Percentiles rank a stretch among this genome's conserved stretches.
Conservation (phyloP, 768 basidiomycete genomes). For the Rhodotorula toruloides region DNA sequence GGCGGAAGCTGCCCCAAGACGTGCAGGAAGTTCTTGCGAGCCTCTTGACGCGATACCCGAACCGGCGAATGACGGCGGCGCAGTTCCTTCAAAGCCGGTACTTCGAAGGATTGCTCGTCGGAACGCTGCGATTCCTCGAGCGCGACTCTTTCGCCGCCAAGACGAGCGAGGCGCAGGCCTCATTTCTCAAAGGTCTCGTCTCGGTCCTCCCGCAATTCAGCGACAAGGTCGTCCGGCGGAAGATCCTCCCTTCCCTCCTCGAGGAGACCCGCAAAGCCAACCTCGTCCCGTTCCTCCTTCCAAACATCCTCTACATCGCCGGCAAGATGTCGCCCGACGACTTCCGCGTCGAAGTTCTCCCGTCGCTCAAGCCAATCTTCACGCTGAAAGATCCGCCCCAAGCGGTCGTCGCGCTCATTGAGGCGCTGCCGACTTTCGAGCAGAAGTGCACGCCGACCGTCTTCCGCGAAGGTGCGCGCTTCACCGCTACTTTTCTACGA, state of each 20-base stretch:
- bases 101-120: slow-evolving; percentile 92
- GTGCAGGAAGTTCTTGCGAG: slow-evolving; percentile 70
- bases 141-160: slow-evolving; percentile 92
- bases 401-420: slow-evolving; percentile 88
- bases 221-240: slow-evolving; percentile 75
- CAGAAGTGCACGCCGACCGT: slow-evolving; percentile 78
- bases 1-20: slow-evolving; percentile 60
- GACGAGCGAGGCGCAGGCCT: slow-evolving; percentile 89
- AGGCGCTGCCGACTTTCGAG: slow-evolving; percentile 80
- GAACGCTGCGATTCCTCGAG: slow-evolving; percentile 91
- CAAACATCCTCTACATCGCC: slow-evolving; percentile 89
- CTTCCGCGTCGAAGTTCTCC: slow-evolving; percentile 74
- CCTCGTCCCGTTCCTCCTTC: slow-evolving; percentile 87
- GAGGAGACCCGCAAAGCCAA: slow-evolving; percentile 89
- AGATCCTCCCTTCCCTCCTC: slow-evolving; percentile 82
- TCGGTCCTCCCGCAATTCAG: slow-evolving; percentile 70
- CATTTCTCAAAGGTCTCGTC: slow-evolving; percentile 85
- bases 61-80: slow-evolving; percentile 66
- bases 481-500: background rate
- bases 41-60: slow-evolving; percentile 72
- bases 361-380: slow-evolving; percentile 84
- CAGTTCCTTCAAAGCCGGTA: slow-evolving; percentile 60
- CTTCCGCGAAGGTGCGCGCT: slow-evolving; percentile 76
- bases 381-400: slow-evolving; percentile 89
- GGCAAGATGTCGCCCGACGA: slow-evolving; percentile 64